Percentiles rank a stretch among this genome's conserved stretches.
Conservation (phyloP, 192 early-diverging fungal genomes). For the Coemansia interrupta region DNA sequence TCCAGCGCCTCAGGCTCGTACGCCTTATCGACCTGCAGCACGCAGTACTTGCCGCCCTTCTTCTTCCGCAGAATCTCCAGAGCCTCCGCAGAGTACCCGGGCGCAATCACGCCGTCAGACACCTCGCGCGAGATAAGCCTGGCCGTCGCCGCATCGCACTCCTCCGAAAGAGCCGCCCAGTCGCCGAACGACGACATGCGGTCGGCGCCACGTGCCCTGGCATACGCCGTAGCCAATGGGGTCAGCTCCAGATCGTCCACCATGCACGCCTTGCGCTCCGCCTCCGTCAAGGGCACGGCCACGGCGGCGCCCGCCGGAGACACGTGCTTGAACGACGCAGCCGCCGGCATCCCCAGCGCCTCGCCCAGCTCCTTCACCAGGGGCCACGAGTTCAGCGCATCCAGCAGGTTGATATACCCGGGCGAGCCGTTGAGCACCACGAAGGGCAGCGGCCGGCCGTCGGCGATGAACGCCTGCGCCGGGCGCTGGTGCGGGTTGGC, state of each 20-base stretch:
- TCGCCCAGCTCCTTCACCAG: constrained; percentile 92
- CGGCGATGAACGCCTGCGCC: constrained; percentile 83
- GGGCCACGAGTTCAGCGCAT: constrained; percentile 95
- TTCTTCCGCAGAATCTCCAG: constrained; percentile 89
- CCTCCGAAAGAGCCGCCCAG: constrained; percentile 92
- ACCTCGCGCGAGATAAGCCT: constrained; percentile 95
- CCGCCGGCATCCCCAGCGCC: constrained; percentile 85
- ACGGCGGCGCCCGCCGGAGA: constrained; percentile 97
- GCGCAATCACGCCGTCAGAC: constrained; percentile 96
- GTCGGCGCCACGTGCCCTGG: constrained; percentile 96
- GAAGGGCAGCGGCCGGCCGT: constrained; percentile 76
- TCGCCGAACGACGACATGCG: constrained; percentile 99
- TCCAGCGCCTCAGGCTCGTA: constrained; percentile 85
- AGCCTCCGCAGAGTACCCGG: constrained; percentile 79
- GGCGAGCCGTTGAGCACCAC: constrained; percentile 88
- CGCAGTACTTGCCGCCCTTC: constrained; percentile 96
- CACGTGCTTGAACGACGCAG: constrained; percentile 99
- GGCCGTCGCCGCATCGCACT: constrained; percentile 87
- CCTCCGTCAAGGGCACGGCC: constrained; percentile 70
- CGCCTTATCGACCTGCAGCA: constrained; percentile 86
- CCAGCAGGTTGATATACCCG: constrained; percentile 97
- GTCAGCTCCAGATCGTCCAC: constrained; percentile 85
- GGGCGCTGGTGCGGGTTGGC: constrained; percentile 99
- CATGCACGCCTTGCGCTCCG: constrained; percentile 86
- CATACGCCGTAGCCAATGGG: constrained; percentile 89